Percentiles rank a stretch among this genome's conserved stretches.
Conservation (phyloP, 768 basidiomycete species). For the Suillus brevipes region DNA sequence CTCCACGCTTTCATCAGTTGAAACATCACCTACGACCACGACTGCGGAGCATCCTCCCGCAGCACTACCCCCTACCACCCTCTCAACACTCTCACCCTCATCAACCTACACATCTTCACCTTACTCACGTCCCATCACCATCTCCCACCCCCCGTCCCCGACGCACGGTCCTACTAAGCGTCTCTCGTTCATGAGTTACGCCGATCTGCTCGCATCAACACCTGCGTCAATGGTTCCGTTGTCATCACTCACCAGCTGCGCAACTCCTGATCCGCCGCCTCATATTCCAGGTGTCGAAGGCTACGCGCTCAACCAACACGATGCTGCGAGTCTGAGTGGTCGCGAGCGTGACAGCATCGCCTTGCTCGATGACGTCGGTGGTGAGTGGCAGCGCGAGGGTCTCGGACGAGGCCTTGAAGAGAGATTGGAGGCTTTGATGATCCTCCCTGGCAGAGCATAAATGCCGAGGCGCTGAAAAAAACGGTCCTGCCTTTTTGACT, state of each 20-base stretch:
- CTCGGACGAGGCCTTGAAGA: slow-evolving; percentile 83
- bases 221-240: slow-evolving; percentile 74
- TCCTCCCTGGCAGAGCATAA: slow-evolving; percentile 28
- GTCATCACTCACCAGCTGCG: slow-evolving; percentile 67
- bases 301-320: slow-evolving; percentile 32
- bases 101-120: slow-evolving; percentile 31
- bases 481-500: not conserved
- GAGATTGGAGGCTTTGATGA: slow-evolving; percentile 63
- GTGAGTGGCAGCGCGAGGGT: slow-evolving; percentile 88
- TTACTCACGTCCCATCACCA: slow-evolving; percentile 21
- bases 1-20: slow-evolving; percentile 39
- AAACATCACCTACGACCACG: slow-evolving; percentile 41
- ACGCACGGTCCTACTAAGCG: slow-evolving; percentile 57
- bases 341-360: slow-evolving; percentile 42
- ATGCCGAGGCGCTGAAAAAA: not conserved
- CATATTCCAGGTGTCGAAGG: slow-evolving; percentile 68
- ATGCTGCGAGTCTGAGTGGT: slow-evolving; percentile 26
- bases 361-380: slow-evolving; percentile 65
- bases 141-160: slow-evolving; percentile 46
- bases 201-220: slow-evolving; percentile 77
- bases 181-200: slow-evolving; percentile 87
- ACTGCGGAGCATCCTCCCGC: slow-evolving; percentile 30
- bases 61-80: slow-evolving; percentile 21
- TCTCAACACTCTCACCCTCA: slow-evolving; percentile 21
- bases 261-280: slow-evolving; percentile 62